Conservation (phyloP, 176 grass and related monocot species). For the Cenchrus fungigraminus region DNA sequence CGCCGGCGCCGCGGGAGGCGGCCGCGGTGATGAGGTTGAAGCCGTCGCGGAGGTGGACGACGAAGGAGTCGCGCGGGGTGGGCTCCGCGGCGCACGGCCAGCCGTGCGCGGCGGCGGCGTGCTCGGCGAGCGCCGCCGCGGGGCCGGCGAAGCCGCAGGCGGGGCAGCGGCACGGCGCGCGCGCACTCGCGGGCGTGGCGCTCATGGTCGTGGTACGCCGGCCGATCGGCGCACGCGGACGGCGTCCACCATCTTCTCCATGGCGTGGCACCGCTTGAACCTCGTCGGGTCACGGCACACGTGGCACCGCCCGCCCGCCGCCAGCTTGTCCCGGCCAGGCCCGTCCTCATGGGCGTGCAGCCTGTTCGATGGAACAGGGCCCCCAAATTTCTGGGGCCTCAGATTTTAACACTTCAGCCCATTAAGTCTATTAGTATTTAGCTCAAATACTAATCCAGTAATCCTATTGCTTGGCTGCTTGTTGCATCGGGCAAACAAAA, state of each 20-base stretch:
- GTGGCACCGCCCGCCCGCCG: background rate
- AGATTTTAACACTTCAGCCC: too few relatives aligned
- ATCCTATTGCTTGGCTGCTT: too few relatives aligned
- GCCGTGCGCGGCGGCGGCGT: background rate
- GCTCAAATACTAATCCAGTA: too few relatives aligned
- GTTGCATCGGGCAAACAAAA: too few relatives aligned
- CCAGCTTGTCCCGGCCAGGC: constrained; percentile 12
- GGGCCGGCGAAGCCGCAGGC: background rate
- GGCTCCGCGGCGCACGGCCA: background rate
- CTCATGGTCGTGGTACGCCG: background rate
- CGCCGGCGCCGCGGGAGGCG: background rate
- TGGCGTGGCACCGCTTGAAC: constrained; percentile 7
- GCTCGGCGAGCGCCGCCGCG: background rate
- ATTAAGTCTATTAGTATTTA: too few relatives aligned
- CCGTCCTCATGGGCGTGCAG: too few relatives aligned
- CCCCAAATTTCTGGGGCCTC: too few relatives aligned
- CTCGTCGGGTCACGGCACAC: background rate
- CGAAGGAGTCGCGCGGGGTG: fast-evolving
- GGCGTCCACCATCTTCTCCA: constrained; percentile 24
- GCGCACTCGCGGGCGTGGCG: background rate
- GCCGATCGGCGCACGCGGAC: background rate
- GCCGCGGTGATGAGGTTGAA: background rate
- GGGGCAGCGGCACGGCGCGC: constrained; percentile 21
- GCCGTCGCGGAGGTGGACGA: background rate
- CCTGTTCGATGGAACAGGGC: too few relatives aligned